Conservation (phyloP, 345 rosid species). For the Moricandia arvensis region DNA sequence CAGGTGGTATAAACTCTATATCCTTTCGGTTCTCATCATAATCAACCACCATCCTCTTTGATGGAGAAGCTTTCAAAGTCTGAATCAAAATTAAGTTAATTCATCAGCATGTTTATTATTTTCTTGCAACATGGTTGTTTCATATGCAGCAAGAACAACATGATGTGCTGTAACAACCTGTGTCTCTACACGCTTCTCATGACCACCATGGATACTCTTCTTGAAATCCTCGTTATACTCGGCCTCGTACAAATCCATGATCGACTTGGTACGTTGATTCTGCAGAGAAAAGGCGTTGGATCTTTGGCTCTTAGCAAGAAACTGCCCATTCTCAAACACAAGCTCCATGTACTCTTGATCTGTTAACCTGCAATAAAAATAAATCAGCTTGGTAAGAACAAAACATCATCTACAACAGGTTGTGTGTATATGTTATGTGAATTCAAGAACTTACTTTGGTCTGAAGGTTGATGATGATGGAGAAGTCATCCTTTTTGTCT, state of each 20-base stretch:
- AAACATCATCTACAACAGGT: not conserved
- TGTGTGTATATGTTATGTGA: not conserved
- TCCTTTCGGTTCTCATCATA: slow-evolving; percentile 3
- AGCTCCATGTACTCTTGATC: slow-evolving; percentile 37
- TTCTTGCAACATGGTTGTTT: not conserved
- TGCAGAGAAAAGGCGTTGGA: slow-evolving; percentile 12
- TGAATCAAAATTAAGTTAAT: slow-evolving; percentile 3
- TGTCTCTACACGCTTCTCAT: slow-evolving; percentile 15
- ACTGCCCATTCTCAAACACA: slow-evolving; percentile 36
- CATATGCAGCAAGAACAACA: not conserved
- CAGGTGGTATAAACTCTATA: slow-evolving; percentile 31
- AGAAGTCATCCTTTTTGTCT: not conserved
- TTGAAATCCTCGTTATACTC: slow-evolving; percentile 38
- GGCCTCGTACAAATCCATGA: slow-evolving; percentile 31
- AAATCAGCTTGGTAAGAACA: slow-evolving; percentile 28
- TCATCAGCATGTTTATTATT: not conserved
- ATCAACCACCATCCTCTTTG: slow-evolving; percentile 8
- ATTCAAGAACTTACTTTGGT: slow-evolving; percentile 27
- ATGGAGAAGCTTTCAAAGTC: slow-evolving; percentile 11
- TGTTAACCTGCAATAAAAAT: slow-evolving; percentile 22
- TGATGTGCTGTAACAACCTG: slow-evolving; percentile 20
- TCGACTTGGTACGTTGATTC: slow-evolving; percentile 27
- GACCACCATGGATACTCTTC: slow-evolving; percentile 6
- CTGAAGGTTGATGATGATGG: not conserved
- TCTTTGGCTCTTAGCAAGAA: slow-evolving; percentile 31